Percentiles rank a stretch among this genome's conserved stretches.
Conservation (phyloP, 176 grass and related monocot species). For the Eragrostis nindensis region DNA sequence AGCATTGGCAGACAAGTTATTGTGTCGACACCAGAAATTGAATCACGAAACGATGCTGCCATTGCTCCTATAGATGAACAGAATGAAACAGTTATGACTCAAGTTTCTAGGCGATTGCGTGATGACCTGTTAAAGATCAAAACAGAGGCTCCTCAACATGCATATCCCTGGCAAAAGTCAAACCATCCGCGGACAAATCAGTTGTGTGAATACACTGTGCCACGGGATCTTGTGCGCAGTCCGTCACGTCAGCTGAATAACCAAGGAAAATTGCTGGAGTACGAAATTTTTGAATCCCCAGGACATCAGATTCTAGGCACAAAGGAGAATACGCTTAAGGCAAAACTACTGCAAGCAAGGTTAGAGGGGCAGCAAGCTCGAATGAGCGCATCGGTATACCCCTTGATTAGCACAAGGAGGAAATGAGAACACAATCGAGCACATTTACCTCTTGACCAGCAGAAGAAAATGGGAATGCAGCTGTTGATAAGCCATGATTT, state of each 20-base stretch:
- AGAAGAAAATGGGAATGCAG: slow-evolving; percentile 7
- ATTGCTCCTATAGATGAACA: slow-evolving; percentile 33
- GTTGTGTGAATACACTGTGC: slow-evolving; percentile 33
- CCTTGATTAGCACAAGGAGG: slow-evolving; percentile 48
- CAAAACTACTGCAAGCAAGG: slow-evolving; percentile 91
- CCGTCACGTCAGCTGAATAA: slow-evolving; percentile 38
- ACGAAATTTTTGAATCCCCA: slow-evolving; percentile 54
- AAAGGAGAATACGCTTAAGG: slow-evolving; percentile 72
- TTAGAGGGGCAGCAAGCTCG: slow-evolving; percentile 82
- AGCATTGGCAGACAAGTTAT: slow-evolving; percentile 40
- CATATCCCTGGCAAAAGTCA: slow-evolving; percentile 38
- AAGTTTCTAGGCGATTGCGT: slow-evolving; percentile 45
- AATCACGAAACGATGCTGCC: slow-evolving; percentile 8
- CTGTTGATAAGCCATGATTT: not conserved
- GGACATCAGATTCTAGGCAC: slow-evolving; percentile 31
- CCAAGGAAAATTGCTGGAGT: slow-evolving; percentile 14
- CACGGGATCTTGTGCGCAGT: slow-evolving; percentile 28
- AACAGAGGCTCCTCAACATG: slow-evolving; percentile 51
- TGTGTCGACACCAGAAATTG: slow-evolving; percentile 36
- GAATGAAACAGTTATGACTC: slow-evolving; percentile 49
- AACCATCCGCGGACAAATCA: slow-evolving; percentile 26
- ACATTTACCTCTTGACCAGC: not conserved
- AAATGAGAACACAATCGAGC: slow-evolving; percentile 16
- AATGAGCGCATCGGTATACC: slow-evolving; percentile 52
- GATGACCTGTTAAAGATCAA: slow-evolving; percentile 59